Evolutionary conservation across 805 yeast species (phyloP).

Genomic region (Naumovozyma castellii): DNA sequence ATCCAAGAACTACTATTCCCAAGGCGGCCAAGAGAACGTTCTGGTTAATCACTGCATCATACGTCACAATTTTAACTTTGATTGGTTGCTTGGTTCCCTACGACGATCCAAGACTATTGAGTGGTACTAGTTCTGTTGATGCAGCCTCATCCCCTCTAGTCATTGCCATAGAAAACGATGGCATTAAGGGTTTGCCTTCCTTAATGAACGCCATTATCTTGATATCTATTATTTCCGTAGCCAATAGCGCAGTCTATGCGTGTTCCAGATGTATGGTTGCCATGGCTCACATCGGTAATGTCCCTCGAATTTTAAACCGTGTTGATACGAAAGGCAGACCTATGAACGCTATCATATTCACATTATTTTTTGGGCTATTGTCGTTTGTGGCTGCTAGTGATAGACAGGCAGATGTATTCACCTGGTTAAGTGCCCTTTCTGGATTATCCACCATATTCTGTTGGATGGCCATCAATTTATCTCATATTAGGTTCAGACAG

Average conservation of each 20-base stretch:
- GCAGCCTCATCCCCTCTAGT: slow-evolving; percentile 68
- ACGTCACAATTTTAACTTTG: slow-evolving; percentile 47
- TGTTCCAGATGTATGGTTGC: slow-evolving; percentile 62
- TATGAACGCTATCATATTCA: slow-evolving; percentile 48
- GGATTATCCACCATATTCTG: slow-evolving; percentile 45
- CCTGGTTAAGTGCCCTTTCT: slow-evolving; percentile 46
- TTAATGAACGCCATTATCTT: slow-evolving; percentile 63
- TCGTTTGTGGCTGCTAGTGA: slow-evolving; percentile 46
- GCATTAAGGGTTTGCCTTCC: slow-evolving; percentile 57
- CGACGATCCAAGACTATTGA: slow-evolving; percentile 39
- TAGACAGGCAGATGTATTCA: slow-evolving; percentile 40
- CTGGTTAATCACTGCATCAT: slow-evolving; percentile 70
- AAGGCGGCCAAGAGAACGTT: slow-evolving; percentile 72
- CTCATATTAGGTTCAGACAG: slow-evolving; percentile 45
- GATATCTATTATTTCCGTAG: slow-evolving; percentile 65
- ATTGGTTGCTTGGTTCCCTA: slow-evolving; percentile 60
- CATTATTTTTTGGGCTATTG: slow-evolving; percentile 46
- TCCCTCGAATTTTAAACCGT: slow-evolving; percentile 53
- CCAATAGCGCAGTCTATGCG: slow-evolving; percentile 62
- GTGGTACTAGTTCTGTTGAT: slow-evolving; percentile 39
- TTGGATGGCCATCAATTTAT: slow-evolving; percentile 44
- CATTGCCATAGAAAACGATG: slow-evolving; percentile 58
- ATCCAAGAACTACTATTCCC: slow-evolving; percentile 60
- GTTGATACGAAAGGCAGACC: slow-evolving; percentile 78
- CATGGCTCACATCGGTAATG: slow-evolving; percentile 55